These are phyloP conservation scores for Penicillium thymicola DNA, from an alignment of 2,329 filamentous ascomycete genomes.

Conservation along the genomic window DNA sequence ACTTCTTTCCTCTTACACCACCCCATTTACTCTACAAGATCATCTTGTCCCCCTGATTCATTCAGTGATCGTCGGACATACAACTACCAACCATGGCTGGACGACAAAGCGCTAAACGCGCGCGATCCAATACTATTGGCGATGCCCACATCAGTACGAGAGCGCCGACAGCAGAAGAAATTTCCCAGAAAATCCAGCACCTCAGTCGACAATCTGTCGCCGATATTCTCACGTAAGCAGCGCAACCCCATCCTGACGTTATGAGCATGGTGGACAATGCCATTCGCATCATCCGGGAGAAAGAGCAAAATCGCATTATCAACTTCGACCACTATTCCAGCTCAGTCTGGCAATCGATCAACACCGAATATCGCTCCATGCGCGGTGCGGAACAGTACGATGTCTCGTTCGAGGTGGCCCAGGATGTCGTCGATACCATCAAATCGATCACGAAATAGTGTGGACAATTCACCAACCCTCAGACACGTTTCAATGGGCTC, in stretches of 20 bases:
- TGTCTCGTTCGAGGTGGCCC: not conserved
- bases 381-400: constrained; percentile 9
- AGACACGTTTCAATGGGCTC: constrained; percentile 18
- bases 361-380: constrained; percentile 5
- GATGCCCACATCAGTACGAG: not conserved
- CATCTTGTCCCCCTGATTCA: not conserved
- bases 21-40: not conserved
- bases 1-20: not conserved
- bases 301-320: not conserved
- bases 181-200: not conserved
- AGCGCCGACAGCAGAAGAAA: not conserved
- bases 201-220: not conserved
- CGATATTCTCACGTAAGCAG: not conserved
- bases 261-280: not conserved
- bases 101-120: not conserved
- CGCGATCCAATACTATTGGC: not conserved
- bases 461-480: not conserved
- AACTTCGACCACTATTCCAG: not conserved
- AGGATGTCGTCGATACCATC: not conserved
- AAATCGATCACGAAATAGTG: constrained; percentile 5
- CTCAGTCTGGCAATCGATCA: constrained; percentile 13
- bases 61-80: not conserved
- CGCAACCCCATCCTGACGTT: not conserved
- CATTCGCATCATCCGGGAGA: not conserved
- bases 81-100: not conserved